Conservation (phyloP, 2,329 filamentous ascomycete species). For the Aspergillus fumigatiaffinis region DNA sequence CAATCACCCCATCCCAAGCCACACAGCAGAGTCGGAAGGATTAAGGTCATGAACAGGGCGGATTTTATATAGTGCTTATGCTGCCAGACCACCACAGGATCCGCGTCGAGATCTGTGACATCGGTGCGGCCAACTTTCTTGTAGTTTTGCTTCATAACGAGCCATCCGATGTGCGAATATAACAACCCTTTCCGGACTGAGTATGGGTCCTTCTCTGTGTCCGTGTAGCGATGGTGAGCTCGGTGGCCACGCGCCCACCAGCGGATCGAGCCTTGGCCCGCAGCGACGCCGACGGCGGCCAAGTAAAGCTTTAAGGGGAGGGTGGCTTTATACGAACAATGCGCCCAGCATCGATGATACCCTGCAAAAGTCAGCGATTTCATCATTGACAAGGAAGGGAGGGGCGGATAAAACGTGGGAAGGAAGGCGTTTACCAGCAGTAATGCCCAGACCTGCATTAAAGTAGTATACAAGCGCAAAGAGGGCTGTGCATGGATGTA, state of each 20-base stretch:
- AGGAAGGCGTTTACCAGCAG: constrained; percentile 54
- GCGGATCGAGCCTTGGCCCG: constrained; percentile 75
- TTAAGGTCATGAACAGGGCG: constrained; percentile 64
- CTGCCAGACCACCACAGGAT: constrained; percentile 77
- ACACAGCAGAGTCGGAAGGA: constrained; percentile 68
- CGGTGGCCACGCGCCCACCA: constrained; percentile 84
- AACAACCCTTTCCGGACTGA: constrained; percentile 78
- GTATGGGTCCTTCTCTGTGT: constrained; percentile 85
- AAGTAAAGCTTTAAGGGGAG: constrained; percentile 71
- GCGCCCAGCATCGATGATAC: constrained; percentile 78
- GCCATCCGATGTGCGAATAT: constrained; percentile 80
- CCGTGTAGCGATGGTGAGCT: constrained; percentile 82
- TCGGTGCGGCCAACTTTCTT: constrained; percentile 79
- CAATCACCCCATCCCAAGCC: constrained; percentile 74
- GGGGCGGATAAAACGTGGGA: not conserved
- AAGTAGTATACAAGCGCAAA: constrained; percentile 75
- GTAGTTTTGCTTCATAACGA: constrained; percentile 83
- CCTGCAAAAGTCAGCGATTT: constrained; percentile 37
- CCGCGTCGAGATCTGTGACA: constrained; percentile 78
- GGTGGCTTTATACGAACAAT: constrained; percentile 72
- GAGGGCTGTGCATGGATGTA: constrained; percentile 63
- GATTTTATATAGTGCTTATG: constrained; percentile 76
- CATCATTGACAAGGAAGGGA: not conserved
- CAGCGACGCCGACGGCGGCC: constrained; percentile 71
- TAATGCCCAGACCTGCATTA: constrained; percentile 71